These are phyloP conservation scores for Aspergillus nomiae DNA, from an alignment of 2,329 filamentous ascomycete species.

Conservation along the genomic window DNA sequence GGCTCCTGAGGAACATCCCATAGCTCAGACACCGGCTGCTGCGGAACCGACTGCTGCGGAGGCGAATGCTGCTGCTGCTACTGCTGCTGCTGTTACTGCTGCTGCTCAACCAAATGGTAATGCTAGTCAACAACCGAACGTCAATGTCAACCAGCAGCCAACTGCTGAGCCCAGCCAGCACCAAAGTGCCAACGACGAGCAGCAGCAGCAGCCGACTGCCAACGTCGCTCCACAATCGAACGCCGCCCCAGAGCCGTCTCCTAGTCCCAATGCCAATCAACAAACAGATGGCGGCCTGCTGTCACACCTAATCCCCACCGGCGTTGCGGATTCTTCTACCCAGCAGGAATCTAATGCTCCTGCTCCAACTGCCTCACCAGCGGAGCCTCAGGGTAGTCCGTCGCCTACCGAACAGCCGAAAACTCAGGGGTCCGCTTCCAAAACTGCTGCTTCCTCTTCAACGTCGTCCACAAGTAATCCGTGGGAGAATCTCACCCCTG, in stretches of 20 bases:
- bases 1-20: conserved; percentile 14
- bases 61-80: no score
- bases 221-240: conserved; percentile 7
- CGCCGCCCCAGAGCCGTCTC: conserved; percentile 4
- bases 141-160: conserved; percentile 6
- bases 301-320: background rate
- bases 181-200: conserved; percentile 1
- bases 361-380: conserved; percentile 2
- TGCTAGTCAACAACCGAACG: conserved; percentile 8
- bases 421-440: background rate
- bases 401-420: conserved; percentile 1
- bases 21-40: conserved; percentile 13
- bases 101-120: conserved; percentile 7
- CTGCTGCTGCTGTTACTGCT: background rate
- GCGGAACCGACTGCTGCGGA: conserved; percentile 9
- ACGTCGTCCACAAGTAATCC: conserved; percentile 1
- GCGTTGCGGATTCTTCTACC: background rate
- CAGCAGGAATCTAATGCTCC: background rate
- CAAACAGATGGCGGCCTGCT: conserved; percentile 11
- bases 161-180: conserved; percentile 4
- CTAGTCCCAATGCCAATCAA: conserved; percentile 2
- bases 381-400: conserved; percentile 3
- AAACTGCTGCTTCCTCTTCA: conserved; percentile 10
- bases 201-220: conserved; percentile 6
- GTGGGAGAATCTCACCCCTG: conserved; percentile 11